Conservation (phyloP, 176 grass and related monocot species). For the Miscanthus lutarioriparius region DNA sequence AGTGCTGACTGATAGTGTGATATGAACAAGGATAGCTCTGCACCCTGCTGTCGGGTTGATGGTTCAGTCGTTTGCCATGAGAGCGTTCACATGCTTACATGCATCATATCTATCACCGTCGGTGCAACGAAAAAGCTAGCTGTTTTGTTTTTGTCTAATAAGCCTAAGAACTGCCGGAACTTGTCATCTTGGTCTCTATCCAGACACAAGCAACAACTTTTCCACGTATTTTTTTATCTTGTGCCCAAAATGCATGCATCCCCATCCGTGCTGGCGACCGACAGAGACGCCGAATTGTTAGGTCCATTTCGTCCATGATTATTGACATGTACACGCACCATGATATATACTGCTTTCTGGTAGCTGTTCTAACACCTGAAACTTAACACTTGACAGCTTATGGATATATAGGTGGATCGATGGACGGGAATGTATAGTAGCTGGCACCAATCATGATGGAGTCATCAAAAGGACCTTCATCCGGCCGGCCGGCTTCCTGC, state of each 20-base stretch:
- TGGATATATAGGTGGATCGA: not conserved
- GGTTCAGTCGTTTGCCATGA: slow-evolving; percentile 33
- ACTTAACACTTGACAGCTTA: slow-evolving; percentile 2
- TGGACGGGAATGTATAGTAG: slow-evolving; percentile 19
- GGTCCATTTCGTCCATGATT: slow-evolving; percentile 49
- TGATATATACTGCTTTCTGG: slow-evolving; percentile 34
- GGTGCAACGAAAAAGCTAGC: slow-evolving; percentile 33
- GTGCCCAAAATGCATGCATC: slow-evolving; percentile 12
- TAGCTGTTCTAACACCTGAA: slow-evolving; percentile 43
- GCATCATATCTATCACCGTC: slow-evolving; percentile 45
- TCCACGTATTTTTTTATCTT: slow-evolving; percentile 25
- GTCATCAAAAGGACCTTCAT: slow-evolving; percentile 32
- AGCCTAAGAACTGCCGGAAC: slow-evolving; percentile 25
- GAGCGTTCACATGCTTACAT: slow-evolving; percentile 3
- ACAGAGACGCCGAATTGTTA: slow-evolving; percentile 49
- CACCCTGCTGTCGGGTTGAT: slow-evolving; percentile 28
- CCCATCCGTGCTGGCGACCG: slow-evolving; percentile 14
- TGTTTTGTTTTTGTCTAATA: not conserved
- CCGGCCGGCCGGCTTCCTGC: slow-evolving; percentile 10
- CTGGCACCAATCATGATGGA: slow-evolving; percentile 27
- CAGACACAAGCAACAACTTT: slow-evolving; percentile 1
- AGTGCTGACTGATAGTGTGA: slow-evolving; percentile 35
- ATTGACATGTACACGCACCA: slow-evolving; percentile 34
- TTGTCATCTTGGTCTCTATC: slow-evolving; percentile 54
- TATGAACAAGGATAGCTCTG: slow-evolving; percentile 59